Evolutionary conservation across 2,329 filamentous ascomycete species (phyloP), one percentile per base, ranked within the genome.

Genomic region (Microsporum canis): DNA sequence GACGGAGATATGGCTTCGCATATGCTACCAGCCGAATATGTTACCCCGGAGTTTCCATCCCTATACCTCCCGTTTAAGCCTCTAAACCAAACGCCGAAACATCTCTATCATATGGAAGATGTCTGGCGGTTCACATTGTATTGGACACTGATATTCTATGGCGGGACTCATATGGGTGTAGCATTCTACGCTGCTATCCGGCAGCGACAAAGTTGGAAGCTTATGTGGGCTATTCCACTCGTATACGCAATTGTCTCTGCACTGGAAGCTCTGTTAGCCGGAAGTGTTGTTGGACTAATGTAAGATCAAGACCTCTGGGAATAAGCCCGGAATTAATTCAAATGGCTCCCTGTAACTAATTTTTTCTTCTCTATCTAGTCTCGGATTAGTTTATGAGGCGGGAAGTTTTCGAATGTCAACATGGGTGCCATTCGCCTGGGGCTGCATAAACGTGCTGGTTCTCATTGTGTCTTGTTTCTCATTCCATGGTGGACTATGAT

Each of bases 371-470:
- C 6, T 39, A 29, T 34, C 8, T 27, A 57, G 55, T n/a, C 55
- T 57, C 3, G 55, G n/a, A 34, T 39, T 53, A 3, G 41, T 62
- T 45, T 55, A 31, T 71, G 83, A 85, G 67, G 83, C 87, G 1
- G 91, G 90, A 49, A 89, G 87, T 73, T 95, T 92, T 71, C 81
- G 85, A 68, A 94, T 96, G 90, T 92, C 90, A 53, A 96, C 91
- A 0, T 96, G 91, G 91, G 88, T 95, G 58, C 91, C 91, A 0
- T 88, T 94, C 69, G 82, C 91, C 27, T 96, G 91, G 91, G 89
- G 85, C 0, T 81, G 89, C 70, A 87, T 92, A 72, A 95, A 90
- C 71, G 85, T 92, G 7, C 73, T 96, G 55, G 82, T 95, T 34
- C 78, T 96, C 53, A 84, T 96, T 57, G 79, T 95, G 64, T 94